Percentiles rank a stretch among this genome's conserved stretches.
Evolutionary conservation across 441 rosid species (phyloP).

Genomic region (Euphorbia corollata): DNA sequence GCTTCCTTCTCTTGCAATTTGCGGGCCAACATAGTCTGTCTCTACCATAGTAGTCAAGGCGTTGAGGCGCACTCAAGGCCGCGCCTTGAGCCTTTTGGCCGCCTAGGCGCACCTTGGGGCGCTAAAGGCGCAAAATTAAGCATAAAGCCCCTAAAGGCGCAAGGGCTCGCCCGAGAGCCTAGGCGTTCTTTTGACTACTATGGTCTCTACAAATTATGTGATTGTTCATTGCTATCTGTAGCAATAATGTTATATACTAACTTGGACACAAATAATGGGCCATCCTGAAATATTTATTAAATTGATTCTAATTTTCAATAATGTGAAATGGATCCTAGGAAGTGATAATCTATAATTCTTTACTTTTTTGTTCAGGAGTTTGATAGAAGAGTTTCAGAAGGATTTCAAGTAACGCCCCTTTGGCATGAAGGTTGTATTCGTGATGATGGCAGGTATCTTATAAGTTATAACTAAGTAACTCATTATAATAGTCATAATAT

Average conservation of each 20-base stretch:
- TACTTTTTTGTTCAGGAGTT: slow-evolving; percentile 49
- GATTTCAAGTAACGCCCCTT: slow-evolving; percentile 87
- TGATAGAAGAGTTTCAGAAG: slow-evolving; percentile 58
- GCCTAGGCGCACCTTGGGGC: too few species aligned
- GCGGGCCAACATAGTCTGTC: too few species aligned
- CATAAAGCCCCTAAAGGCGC: too few species aligned
- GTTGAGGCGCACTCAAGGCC: too few species aligned
- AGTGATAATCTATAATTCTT: neutral
- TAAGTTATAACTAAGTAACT: slow-evolving; percentile 8
- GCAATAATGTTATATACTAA: neutral
- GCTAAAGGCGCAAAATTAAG: too few species aligned
- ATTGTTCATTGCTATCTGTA: neutral
- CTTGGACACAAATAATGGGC: neutral
- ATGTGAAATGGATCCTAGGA: neutral
- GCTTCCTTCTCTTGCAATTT: neutral
- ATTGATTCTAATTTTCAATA: neutral
- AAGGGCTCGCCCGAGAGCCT: too few species aligned
- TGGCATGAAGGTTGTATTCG: slow-evolving; percentile 93
- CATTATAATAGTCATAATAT: neutral
- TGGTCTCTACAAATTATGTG: neutral
- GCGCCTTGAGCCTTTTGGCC: too few species aligned
- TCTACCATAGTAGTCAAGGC: too few species aligned
- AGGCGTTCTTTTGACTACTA: too few species aligned
- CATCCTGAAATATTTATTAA: neutral
- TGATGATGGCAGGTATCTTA: slow-evolving; percentile 80